Percentiles rank a stretch among this genome's conserved stretches.
Evolutionary conservation across 2,329 filamentous ascomycete species (phyloP).

Genomic region (Botryosphaeria dothidea): DNA sequence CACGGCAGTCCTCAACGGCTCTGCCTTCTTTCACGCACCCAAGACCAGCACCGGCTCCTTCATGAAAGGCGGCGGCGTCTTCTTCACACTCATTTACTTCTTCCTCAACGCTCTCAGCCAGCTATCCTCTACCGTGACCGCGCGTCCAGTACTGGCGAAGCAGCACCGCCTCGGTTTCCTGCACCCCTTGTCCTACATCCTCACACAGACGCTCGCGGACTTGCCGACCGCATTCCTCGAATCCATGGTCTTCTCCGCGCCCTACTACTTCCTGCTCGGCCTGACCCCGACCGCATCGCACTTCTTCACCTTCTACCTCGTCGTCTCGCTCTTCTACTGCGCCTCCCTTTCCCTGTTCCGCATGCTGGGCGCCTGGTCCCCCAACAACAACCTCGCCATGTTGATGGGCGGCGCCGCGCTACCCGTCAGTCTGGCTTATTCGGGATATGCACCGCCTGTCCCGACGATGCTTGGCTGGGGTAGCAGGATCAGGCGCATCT

Average conservation of each 20-base stretch:
- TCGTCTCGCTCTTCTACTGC: conserved; percentile 60
- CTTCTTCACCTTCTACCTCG: conserved; percentile 62
- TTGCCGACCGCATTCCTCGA: conserved; percentile 60
- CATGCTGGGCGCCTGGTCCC: conserved; percentile 35
- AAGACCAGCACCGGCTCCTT: conserved; percentile 55
- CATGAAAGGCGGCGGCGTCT: conserved; percentile 58
- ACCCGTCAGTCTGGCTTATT: conserved; percentile 40
- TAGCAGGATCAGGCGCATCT: conserved; percentile 42
- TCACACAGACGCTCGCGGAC: conserved; percentile 60
- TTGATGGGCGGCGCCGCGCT: conserved; percentile 42
- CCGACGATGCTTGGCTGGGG: conserved; percentile 42
- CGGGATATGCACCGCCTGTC: conserved; percentile 41
- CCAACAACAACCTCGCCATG: conserved; percentile 37
- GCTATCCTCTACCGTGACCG: conserved; percentile 62
- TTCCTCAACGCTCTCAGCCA: conserved; percentile 58
- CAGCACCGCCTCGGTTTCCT: conserved; percentile 72
- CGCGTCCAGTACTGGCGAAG: conserved; percentile 66
- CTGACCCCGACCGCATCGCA: conserved; percentile 58
- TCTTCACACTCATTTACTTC: conserved; percentile 65
- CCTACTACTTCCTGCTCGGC: conserved; percentile 65
- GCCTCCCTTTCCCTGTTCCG: conserved; percentile 45
- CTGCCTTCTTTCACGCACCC: conserved; percentile 58
- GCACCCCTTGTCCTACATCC: conserved; percentile 59
- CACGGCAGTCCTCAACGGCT: conserved; percentile 49
- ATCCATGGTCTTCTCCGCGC: conserved; percentile 59